phyloP scores from a whole-genome alignment of 495 filamentous ascomycete genomes.

The Immersiella caudata region DNA sequence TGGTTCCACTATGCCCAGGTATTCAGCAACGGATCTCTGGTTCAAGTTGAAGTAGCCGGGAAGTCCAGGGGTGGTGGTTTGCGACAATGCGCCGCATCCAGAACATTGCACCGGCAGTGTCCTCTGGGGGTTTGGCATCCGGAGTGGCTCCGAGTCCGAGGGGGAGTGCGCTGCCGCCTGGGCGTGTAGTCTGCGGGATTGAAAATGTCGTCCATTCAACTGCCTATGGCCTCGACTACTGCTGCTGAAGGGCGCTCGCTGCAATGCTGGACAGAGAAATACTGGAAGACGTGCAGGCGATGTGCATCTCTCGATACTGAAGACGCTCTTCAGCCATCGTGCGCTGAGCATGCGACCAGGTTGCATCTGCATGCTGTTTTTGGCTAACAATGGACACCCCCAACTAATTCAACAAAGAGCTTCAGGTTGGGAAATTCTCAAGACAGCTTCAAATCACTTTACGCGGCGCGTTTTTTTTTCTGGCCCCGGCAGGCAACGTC shows the following conservation, averaged over 20 bases:
- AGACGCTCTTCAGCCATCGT: conserved; percentile 47
- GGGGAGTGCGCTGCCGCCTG: conserved; percentile 23
- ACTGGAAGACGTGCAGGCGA: conserved; percentile 41
- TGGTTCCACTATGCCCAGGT: conserved; percentile 38
- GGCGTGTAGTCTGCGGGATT: conserved; percentile 36
- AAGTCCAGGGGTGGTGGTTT: conserved; percentile 66
- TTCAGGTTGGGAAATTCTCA: background rate
- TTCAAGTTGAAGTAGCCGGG: conserved; percentile 74
- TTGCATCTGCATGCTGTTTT: conserved; percentile 27
- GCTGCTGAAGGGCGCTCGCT: background rate
- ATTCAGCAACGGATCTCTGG: conserved; percentile 56
- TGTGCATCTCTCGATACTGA: conserved; percentile 41
- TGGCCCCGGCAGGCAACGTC: conserved; percentile 24
- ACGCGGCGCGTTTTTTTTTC: conserved; percentile 13
- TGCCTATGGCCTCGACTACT: background rate
- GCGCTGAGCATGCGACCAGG: conserved; percentile 28
- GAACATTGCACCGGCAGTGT: conserved; percentile 68
- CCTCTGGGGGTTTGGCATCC: conserved; percentile 16
- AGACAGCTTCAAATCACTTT: background rate
- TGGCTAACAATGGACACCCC: background rate
- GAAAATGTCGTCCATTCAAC: conserved; percentile 28
- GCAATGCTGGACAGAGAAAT: conserved; percentile 49
- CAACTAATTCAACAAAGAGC: background rate
- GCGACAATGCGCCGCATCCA: conserved; percentile 86
- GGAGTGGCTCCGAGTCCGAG: background rate